These are phyloP conservation scores for Mycena vitilis DNA, from an alignment of 768 basidiomycete genomes.

Conservation along the genomic window DNA sequence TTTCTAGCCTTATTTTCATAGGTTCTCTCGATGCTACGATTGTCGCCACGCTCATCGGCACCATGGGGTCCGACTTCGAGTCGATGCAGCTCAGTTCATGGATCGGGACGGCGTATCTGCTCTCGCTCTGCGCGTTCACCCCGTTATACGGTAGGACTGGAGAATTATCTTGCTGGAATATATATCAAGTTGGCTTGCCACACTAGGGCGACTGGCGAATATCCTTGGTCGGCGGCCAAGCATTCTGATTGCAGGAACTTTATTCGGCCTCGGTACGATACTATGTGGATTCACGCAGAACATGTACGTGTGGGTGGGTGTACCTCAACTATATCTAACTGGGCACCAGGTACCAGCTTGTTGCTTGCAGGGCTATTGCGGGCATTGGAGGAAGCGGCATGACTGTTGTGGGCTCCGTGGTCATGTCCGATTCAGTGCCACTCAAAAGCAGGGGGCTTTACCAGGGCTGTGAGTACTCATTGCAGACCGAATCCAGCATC, in stretches of 20 bases:
- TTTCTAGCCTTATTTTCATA: conserved; percentile 27
- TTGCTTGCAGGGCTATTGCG: conserved; percentile 69
- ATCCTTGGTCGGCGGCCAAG: conserved; percentile 70
- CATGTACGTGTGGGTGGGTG: conserved; percentile 55
- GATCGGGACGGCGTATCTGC: conserved; percentile 73
- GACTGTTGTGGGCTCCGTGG: conserved; percentile 62
- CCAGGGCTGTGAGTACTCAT: conserved; percentile 56
- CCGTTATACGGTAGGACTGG: conserved; percentile 62
- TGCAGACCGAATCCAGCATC: background rate
- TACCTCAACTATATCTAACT: background rate
- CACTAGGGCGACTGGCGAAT: conserved; percentile 59
- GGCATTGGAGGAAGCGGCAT: conserved; percentile 78
- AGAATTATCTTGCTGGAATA: background rate
- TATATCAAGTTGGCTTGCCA: background rate
- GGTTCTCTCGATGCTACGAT: conserved; percentile 56
- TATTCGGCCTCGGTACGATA: conserved; percentile 74
- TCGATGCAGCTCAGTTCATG: conserved; percentile 68
- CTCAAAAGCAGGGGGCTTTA: conserved; percentile 74
- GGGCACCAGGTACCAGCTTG: conserved; percentile 45
- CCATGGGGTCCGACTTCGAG: conserved; percentile 71
- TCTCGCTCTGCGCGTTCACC: conserved; percentile 76
- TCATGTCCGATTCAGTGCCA: conserved; percentile 74
- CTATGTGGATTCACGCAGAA: conserved; percentile 72
- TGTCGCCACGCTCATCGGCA: conserved; percentile 71
- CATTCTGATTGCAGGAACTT: conserved; percentile 64